Evolutionary conservation across 805 yeast species (phyloP).

Genomic region (Kluyveromyces dobzhanskii): DNA sequence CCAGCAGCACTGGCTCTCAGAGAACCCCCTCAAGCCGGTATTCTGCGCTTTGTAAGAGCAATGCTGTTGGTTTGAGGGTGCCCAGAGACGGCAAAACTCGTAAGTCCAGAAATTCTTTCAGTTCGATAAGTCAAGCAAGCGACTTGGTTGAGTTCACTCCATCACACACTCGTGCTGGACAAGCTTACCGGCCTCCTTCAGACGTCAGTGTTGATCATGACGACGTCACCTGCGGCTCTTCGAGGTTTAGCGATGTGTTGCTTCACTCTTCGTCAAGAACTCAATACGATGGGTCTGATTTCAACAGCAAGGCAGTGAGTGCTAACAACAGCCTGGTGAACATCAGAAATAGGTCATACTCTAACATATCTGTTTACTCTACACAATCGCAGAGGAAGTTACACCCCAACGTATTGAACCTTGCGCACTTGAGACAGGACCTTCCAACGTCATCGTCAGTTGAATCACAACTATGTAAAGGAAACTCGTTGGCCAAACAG

Average conservation of each 20-base stretch:
- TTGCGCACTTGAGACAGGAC: not conserved
- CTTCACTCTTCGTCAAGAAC: not conserved
- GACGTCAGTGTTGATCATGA: not conserved
- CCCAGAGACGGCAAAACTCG: not conserved
- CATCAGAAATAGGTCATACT: not conserved
- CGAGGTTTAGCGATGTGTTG: conserved; percentile 2
- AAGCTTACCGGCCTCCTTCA: too few relatives aligned
- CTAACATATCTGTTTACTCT: not conserved
- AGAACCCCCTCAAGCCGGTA: not conserved
- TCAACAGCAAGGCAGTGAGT: not conserved
- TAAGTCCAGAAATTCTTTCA: not conserved
- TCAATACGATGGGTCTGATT: not conserved
- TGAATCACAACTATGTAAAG: not conserved
- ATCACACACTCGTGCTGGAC: too few relatives aligned
- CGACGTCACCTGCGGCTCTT: not conserved
- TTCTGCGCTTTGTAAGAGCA: not conserved
- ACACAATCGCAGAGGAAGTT: not conserved
- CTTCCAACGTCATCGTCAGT: not conserved
- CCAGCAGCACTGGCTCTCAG: too few relatives aligned
- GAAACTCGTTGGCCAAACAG: conserved; percentile 3
- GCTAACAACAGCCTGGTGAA: not conserved
- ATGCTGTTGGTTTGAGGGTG: not conserved
- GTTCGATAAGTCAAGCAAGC: too few relatives aligned
- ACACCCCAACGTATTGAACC: not conserved
- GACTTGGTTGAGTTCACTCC: too few relatives aligned